phyloP scores from a whole-genome alignment of 176 grass and related monocot species.

The Cocos nucifera region DNA sequence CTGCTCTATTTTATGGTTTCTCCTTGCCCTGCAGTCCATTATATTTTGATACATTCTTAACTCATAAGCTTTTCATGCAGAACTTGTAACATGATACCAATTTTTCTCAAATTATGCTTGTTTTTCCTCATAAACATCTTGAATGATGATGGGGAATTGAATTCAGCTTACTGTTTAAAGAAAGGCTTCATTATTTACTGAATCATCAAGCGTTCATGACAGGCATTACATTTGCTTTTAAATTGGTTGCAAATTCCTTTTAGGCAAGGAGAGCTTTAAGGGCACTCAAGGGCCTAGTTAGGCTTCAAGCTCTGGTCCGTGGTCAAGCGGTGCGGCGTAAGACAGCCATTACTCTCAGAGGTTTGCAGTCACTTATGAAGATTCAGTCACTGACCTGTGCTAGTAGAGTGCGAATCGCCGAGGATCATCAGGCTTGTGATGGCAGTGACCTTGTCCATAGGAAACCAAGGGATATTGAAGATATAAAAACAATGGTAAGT shows the following conservation, averaged over 20 bases:
- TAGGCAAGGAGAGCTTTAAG: conserved; percentile 48
- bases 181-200: no score
- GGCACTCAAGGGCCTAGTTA: conserved; percentile 52
- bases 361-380: conserved; percentile 49
- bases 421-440: background rate
- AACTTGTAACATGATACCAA: no score
- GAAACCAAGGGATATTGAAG: conserved; percentile 27
- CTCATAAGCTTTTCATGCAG: no score
- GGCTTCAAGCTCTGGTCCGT: conserved; percentile 60
- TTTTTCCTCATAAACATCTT: no score
- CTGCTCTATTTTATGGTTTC: no score
- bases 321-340: conserved; percentile 66
- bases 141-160: no score
- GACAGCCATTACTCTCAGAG: conserved; percentile 43
- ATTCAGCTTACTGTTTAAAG: no score
- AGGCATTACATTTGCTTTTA: no score
- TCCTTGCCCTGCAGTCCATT: no score
- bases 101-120: no score
- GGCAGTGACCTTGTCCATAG: conserved; percentile 19
- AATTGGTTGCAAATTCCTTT: background rate
- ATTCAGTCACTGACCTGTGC: conserved; percentile 44
- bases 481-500: conserved; percentile 32
- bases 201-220: no score
- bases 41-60: no score
- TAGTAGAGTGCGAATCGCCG: background rate